Base-by-base conservation (phyloP, 208 protist species). In the Leishmania martiniquensis region DNA sequence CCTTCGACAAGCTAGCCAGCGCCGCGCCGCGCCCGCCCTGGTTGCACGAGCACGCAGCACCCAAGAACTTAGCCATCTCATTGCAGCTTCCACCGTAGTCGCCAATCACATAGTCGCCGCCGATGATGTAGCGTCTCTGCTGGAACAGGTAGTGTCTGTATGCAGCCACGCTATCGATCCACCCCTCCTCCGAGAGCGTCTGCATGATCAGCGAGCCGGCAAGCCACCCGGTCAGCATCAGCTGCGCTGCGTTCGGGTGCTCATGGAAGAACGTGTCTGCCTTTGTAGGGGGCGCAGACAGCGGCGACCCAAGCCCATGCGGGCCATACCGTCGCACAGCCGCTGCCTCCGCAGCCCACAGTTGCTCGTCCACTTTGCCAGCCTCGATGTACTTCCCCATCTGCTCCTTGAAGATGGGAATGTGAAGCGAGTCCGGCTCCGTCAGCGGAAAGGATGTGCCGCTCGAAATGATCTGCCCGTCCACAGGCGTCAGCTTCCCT, bases 71-170 rank as follows among this genome's bases (percentile, higher is more conserved):
- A 1, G 79, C 79, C 39, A 59, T 9, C 4, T 39, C 6, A 15
- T 55, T 45, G 63, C 82, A 85, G 51, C 39, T 29, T n/a, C 80
- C 88, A 63, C 91, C 88, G 79, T 85, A 95, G 76, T 91, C 85
- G 55, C 88, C 91, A 42, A 91, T 39, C 34, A 95, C 69, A 62
- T 85, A 77, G 81, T 92, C 88, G 20, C 77, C 80, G 52, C 77
- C 83, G 25, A 92, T 67, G n/a, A 90, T 62, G 78, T 90, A 92
- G 32, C 88, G 85, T 32, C 86, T 83, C 70, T 95, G 91, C 2
- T 68, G 6, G 70, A 91, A 91, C 1, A 91, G 32, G 9, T 73
- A 66, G 0, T 17, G 15, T 75, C 77, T 9, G 75, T 81, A 91
- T 10, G 73, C 65, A 1, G 60, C 12, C 5, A 79, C 69, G 72